Percentiles rank a stretch among this genome's conserved stretches.
Conservation (phyloP, 2,329 filamentous ascomycete genomes). For the Elsinoe batatas region DNA sequence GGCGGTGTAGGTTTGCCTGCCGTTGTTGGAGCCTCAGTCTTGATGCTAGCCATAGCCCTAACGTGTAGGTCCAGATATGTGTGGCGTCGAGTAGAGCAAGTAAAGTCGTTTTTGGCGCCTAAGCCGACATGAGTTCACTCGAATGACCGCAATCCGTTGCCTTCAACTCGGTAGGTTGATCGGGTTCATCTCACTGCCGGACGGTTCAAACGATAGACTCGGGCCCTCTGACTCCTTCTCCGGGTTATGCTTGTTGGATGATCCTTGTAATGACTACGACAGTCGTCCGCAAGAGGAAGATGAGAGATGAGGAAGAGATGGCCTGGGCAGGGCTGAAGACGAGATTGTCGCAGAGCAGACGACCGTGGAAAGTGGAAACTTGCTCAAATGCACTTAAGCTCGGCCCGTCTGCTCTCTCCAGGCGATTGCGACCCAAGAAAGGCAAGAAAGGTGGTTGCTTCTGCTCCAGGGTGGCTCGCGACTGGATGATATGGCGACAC, state of each 20-base stretch:
- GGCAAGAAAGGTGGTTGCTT: neutral
- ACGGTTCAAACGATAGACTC: neutral
- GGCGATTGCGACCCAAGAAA: neutral
- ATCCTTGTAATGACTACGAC: neutral
- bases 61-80: neutral
- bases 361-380: neutral
- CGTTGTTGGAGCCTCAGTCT: neutral
- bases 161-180: neutral
- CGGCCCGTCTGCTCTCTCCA: neutral
- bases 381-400: slow-evolving; percentile 4
- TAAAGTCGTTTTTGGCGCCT: slow-evolving; percentile 12
- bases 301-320: slow-evolving; percentile 8
- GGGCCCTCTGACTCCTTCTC: neutral
- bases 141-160: neutral
- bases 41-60: slow-evolving; percentile 1
- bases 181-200: neutral
- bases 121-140: slow-evolving; percentile 9
- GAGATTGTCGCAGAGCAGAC: neutral
- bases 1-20: slow-evolving; percentile 3
- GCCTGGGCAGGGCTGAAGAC: neutral
- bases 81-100: slow-evolving; percentile 1
- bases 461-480: neutral
- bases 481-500: neutral
- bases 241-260: neutral
- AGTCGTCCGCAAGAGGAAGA: neutral